Evolutionary conservation across 1,284 basidiomycete genomes (phyloP), one percentile per base, ranked within the genome.

Genomic region (Ganoderma meredithae): DNA sequence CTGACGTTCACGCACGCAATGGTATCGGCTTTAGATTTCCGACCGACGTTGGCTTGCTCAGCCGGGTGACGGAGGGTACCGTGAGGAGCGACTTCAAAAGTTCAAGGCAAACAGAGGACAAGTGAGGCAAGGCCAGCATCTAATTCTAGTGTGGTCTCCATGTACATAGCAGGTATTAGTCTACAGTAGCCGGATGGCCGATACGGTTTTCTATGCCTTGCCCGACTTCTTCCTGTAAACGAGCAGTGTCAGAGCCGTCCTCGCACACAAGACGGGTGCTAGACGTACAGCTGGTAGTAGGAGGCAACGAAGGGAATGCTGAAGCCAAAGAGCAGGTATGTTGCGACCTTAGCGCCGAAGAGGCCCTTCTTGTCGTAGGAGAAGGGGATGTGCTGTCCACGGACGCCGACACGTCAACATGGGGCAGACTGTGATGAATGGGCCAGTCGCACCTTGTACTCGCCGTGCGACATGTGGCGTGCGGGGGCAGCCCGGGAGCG

Each of bases 311-410:
- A 88, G 40, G 92, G 92, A 70, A 93, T 85, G 67, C 84, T 78
- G 77, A 93, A 92, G 25, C 92, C 92, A 22, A 80, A 66, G 17
- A 79, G 53, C 66, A 93, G 82, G 79, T 86, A 92, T 15, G 81
- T 69, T 31, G 79, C 74, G 53, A 92, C 74, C 80, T 93, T 94
- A 69, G 82, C 56, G 17, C 81, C 92, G 73, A 92, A 93, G 4
- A 79, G 71, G 40, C 74, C 76, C 78, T 87, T 92, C 76, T 85
- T 88, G 63, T 83, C 75, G 63, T 84, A 86, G 63, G 83, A 80
- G 82, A 94, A 94, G 22, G 93, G 92, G 44, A 93, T 82, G 79
- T 91, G 89, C 91, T 93, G 73, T 19, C 63, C 22, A 41, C 40
- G 7, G 41, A 8, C 39, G 17, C 27, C 1, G 13, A 39, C 61